A percentile compares a stretch with the other conserved stretches of the same genome.
Evolutionary conservation across 164 flowering plant genomes (phyloP).

Genomic region (Protea cynaroides): DNA sequence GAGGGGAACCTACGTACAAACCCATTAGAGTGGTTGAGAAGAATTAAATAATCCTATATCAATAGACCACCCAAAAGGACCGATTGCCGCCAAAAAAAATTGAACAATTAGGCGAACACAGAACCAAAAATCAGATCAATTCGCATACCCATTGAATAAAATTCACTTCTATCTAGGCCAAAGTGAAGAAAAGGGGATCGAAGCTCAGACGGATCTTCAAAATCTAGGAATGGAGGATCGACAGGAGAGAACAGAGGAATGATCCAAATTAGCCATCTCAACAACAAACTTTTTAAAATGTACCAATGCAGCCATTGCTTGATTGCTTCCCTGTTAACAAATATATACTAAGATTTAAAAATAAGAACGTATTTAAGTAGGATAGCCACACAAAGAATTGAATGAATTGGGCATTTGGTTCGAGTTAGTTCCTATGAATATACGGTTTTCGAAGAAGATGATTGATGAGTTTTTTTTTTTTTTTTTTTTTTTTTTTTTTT

Average conservation of each 20-base stretch:
- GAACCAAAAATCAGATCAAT: not conserved
- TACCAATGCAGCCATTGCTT: not conserved
- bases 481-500: no score
- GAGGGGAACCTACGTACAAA: not conserved
- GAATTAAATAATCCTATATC: not conserved
- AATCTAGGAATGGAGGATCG: constrained; percentile 6
- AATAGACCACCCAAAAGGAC: not conserved
- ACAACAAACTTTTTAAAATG: not conserved
- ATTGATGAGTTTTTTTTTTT: no score
- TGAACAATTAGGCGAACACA: not conserved
- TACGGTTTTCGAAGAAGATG: no score
- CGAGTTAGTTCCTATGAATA: no score
- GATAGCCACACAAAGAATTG: no score
- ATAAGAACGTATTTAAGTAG: no score
- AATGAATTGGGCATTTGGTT: no score
- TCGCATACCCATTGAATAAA: constrained; percentile 7
- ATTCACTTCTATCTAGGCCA: not conserved
- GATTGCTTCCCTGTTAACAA: not conserved
- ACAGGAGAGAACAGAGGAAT: not conserved
- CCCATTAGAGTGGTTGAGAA: not conserved
- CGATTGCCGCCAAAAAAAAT: not conserved
- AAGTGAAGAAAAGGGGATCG: not conserved
- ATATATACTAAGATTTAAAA: no score
- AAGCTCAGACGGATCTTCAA: constrained; percentile 1
- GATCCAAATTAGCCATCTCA: constrained; percentile 1